These are phyloP conservation scores for Clitocybe nebularis DNA, from an alignment of 1,284 basidiomycete genomes.

Conservation along the genomic window DNA sequence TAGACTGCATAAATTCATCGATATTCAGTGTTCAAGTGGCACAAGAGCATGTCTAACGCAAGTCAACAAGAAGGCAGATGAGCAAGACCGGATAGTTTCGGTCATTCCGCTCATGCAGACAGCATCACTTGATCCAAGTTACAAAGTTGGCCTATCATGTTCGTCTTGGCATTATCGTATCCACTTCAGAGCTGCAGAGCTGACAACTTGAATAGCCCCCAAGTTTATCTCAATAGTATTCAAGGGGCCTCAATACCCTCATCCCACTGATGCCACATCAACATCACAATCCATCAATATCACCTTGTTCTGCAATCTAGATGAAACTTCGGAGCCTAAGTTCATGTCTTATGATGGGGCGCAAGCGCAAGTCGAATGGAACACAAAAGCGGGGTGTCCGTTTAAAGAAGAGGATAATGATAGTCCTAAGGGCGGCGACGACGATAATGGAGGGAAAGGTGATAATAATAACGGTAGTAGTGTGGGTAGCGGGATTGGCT, in stretches of 20 bases:
- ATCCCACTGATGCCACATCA: conserved; percentile 33
- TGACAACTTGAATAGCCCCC: conserved; percentile 32
- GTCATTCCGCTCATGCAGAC: conserved; percentile 65
- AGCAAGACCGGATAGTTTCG: conserved; percentile 53
- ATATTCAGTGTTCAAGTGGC: conserved; percentile 61
- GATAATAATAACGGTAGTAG: conserved; percentile 24
- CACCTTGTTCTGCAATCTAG: conserved; percentile 52
- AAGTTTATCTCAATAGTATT: conserved; percentile 56
- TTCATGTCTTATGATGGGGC: conserved; percentile 61
- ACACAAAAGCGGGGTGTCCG: conserved; percentile 49
- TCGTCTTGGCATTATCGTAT: conserved; percentile 31
- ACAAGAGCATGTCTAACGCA: conserved; percentile 71
- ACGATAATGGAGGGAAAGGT: conserved; percentile 29
- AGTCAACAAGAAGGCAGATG: conserved; percentile 53
- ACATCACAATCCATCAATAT: conserved; percentile 57
- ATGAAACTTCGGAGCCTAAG: conserved; percentile 38
- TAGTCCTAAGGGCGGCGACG: conserved; percentile 29
- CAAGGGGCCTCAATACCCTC: conserved; percentile 61
- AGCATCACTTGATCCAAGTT: conserved; percentile 36
- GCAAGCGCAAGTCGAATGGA: conserved; percentile 56
- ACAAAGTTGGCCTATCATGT: conserved; percentile 39
- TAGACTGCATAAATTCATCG: too few relatives aligned
- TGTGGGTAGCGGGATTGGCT: conserved; percentile 74
- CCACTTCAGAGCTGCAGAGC: conserved; percentile 6
- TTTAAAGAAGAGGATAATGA: conserved; percentile 28